Base-by-base conservation (phyloP, 441 rosid species). In the Corymbia citriodora region DNA sequence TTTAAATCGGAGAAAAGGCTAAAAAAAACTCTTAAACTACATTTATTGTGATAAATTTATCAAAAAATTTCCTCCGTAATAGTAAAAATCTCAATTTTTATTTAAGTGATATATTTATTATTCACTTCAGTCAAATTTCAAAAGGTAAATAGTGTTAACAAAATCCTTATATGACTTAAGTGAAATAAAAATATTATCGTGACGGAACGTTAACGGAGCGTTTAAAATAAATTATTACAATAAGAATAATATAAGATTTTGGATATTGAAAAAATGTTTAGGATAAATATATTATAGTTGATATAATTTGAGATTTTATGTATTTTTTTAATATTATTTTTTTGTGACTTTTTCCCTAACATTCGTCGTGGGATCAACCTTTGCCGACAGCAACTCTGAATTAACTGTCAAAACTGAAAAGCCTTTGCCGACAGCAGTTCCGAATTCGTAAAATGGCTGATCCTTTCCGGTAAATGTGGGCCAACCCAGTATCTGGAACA, bases 221-320 rank as follows among this genome's bases (percentile, higher is more conserved):
- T 59, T 59, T 10, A 59, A 17, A 0, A 4, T 59, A 59, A 59
- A 59, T 10, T 59, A 0, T 0, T 7, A 25, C 7, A 0, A 0
- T 59, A 0, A 10, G 10, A 23, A 59, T 57, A 57, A 57, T 59
- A 23, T 59, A 1, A 59, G 10, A 17, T 59, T 59, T 59, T 59
- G 23, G 7, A 59, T 59, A 1, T 25, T 0, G 10, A 59, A 59
- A 25, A 1, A 59, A 59, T 23, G 5, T 59, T 59, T 6, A 10
- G 10, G 14, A 10, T 59, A 59, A 59, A 25, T 10, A 2, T 57
- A 11, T 11, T 11, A 9, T 55, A 55, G 9, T 2, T 0, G 1
- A 55, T 3, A 57, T 57, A 57, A 59, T 59, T 59, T 59, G 14
- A 59, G 10, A 59, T 1, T 23, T 40, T 40, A 40, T 40, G 45